phyloP scores from a whole-genome alignment of 208 protist genomes.

The Wallacemonas sp. region DNA sequence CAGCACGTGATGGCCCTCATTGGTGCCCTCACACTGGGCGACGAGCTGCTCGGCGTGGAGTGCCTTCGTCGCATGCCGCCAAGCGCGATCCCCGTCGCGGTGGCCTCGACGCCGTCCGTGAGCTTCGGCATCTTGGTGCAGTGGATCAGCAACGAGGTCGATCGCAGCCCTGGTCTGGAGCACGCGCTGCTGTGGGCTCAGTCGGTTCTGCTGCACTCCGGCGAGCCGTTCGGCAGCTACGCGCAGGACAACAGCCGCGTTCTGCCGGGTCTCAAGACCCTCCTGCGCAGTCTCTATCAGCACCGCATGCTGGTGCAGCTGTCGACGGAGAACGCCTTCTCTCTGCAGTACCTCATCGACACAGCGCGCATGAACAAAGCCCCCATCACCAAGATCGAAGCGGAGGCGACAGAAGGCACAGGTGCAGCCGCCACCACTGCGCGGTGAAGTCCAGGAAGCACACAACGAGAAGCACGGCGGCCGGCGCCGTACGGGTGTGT shows the following conservation, averaged over 20 bases:
- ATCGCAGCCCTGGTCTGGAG: constrained; percentile 59
- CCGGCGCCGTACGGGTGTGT: no score
- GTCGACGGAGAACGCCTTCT: constrained; percentile 86
- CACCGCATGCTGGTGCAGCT: constrained; percentile 64
- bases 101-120: constrained; percentile 63
- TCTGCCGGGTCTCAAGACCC: constrained; percentile 62
- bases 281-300: constrained; percentile 64
- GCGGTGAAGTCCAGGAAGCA: no score
- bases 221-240: constrained; percentile 54
- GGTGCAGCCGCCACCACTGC: no score
- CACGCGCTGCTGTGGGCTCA: constrained; percentile 84
- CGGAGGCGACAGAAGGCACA: no score
- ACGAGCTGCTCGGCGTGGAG: constrained; percentile 70
- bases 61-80: constrained; percentile 76
- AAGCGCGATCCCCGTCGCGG: constrained; percentile 77
- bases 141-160: constrained; percentile 83
- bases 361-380: constrained; percentile 62
- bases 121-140: constrained; percentile 67
- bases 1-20: constrained; percentile 77
- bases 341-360: constrained; percentile 82
- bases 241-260: constrained; percentile 35
- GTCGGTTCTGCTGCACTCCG: constrained; percentile 77
- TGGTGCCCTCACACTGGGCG: constrained; percentile 76
- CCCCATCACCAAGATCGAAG: constrained; percentile 23
- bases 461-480: no score